phyloP scores from a whole-genome alignment of 352 stramenopile species.

The Peronospora destructor region DNA sequence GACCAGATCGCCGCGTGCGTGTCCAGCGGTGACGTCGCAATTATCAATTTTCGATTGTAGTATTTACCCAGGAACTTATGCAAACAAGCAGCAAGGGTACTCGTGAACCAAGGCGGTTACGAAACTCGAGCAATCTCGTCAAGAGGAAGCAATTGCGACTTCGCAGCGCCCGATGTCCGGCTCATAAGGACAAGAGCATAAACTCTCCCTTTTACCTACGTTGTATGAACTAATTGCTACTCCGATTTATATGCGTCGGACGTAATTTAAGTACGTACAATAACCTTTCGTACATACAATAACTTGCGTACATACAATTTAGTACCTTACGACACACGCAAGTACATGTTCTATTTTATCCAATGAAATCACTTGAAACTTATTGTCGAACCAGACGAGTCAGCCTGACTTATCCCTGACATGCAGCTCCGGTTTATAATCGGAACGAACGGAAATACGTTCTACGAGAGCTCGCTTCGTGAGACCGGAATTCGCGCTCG shows the following conservation, averaged over 20 bases:
- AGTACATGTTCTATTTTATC: too few species aligned
- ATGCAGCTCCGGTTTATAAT: too few species aligned
- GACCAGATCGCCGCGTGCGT: slow-evolving; percentile 82
- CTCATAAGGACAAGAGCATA: slow-evolving; percentile 37
- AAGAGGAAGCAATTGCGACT: slow-evolving; percentile 18
- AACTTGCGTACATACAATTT: too few species aligned
- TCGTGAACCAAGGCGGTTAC: slow-evolving; percentile 8
- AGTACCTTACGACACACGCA: too few species aligned
- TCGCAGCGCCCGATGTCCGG: slow-evolving; percentile 16
- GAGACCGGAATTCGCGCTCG: too few species aligned
- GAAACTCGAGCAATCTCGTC: slow-evolving; percentile 7
- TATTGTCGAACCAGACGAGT: too few species aligned
- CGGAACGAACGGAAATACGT: too few species aligned
- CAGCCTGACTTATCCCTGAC: too few species aligned
- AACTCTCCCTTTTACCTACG: slow-evolving; percentile 18
- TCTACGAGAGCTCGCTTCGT: too few species aligned
- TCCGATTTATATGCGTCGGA: background rate
- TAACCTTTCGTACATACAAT: too few species aligned
- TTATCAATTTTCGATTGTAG: slow-evolving; percentile 90
- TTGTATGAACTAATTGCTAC: slow-evolving; percentile 8
- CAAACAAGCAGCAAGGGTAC: slow-evolving; percentile 15
- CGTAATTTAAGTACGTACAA: too few species aligned
- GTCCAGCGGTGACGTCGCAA: slow-evolving; percentile 79
- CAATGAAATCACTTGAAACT: too few species aligned
- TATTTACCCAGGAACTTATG: slow-evolving; percentile 54